These are phyloP conservation scores for Podospora conica DNA, from an alignment of 495 filamentous ascomycete species.

Conservation along the genomic window DNA sequence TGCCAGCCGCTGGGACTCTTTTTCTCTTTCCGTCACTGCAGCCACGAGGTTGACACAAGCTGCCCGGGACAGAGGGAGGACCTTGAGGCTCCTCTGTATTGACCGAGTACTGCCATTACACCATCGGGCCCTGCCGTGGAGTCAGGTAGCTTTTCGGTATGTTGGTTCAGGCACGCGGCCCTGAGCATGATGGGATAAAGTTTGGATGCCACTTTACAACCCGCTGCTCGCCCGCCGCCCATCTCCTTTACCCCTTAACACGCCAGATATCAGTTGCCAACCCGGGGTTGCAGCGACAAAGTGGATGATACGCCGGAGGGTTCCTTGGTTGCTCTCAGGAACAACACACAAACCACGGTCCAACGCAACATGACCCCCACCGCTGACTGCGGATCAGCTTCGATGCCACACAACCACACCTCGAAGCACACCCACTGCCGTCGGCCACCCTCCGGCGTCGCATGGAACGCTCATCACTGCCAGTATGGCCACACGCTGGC, in stretches of 20 bases:
- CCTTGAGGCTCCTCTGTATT: neutral
- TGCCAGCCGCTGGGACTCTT: neutral
- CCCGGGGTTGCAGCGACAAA: neutral
- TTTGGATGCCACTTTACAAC: neutral
- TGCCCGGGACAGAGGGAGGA: too few species aligned
- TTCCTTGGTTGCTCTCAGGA: neutral
- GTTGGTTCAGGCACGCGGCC: neutral
- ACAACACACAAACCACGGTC: neutral
- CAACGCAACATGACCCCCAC: slow-evolving; percentile 9
- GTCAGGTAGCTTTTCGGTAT: too few species aligned
- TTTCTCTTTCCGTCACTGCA: neutral
- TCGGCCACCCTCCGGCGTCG: neutral
- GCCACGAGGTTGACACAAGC: neutral
- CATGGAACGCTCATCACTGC: neutral
- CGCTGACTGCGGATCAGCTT: neutral
- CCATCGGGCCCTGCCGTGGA: neutral
- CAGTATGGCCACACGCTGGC: too few species aligned
- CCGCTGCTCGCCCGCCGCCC: neutral
- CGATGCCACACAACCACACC: neutral
- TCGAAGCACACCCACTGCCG: neutral
- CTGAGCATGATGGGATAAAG: neutral
- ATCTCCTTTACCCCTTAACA: neutral
- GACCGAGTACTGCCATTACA: too few species aligned
- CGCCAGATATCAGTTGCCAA: neutral
- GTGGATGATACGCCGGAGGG: neutral